A percentile compares a stretch with the other conserved stretches of the same genome.
These are phyloP conservation scores for Lepidium africanum DNA, from an alignment of 345 rosid genomes.

Conservation along the genomic window DNA sequence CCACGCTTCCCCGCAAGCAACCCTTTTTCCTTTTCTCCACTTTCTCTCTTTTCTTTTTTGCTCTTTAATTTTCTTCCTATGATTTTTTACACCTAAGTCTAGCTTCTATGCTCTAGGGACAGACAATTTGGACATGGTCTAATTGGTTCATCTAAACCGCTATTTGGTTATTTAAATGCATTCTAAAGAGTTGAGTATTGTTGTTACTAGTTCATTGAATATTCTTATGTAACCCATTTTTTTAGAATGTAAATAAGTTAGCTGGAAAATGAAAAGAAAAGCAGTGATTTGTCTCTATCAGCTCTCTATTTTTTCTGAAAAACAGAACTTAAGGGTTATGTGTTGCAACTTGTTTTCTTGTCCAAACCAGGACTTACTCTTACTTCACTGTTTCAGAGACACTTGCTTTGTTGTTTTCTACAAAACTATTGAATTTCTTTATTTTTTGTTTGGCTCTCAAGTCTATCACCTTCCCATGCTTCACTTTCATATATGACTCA, in stretches of 20 bases:
- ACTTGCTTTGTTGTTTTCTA: slow-evolving; percentile 24
- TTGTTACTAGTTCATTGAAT: neutral
- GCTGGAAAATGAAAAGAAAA: slow-evolving; percentile 28
- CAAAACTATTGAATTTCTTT: neutral
- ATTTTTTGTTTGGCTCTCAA: slow-evolving; percentile 22
- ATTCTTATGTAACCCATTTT: neutral
- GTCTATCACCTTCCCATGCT: slow-evolving; percentile 11
- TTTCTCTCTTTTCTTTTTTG: neutral
- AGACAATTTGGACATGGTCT: slow-evolving; percentile 17
- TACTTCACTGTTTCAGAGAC: slow-evolving; percentile 17
- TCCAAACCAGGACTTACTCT: slow-evolving; percentile 17
- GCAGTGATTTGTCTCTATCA: slow-evolving; percentile 24
- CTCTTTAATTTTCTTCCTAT: neutral
- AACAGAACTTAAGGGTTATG: slow-evolving; percentile 10
- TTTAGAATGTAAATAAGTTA: neutral
- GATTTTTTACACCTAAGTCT: slow-evolving; percentile 18
- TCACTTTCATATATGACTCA: slow-evolving; percentile 1
- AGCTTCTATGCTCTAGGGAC: slow-evolving; percentile 26
- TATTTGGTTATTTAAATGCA: slow-evolving; percentile 3
- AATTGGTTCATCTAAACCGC: slow-evolving; percentile 3
- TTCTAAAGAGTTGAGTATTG: neutral
- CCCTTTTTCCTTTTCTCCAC: slow-evolving; percentile 40
- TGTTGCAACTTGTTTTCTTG: slow-evolving; percentile 25
- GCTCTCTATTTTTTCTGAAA: slow-evolving; percentile 19
- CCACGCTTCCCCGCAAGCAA: slow-evolving; percentile 70